Conservation (phyloP, 345 rosid species). For the Eucalyptus grandis region DNA sequence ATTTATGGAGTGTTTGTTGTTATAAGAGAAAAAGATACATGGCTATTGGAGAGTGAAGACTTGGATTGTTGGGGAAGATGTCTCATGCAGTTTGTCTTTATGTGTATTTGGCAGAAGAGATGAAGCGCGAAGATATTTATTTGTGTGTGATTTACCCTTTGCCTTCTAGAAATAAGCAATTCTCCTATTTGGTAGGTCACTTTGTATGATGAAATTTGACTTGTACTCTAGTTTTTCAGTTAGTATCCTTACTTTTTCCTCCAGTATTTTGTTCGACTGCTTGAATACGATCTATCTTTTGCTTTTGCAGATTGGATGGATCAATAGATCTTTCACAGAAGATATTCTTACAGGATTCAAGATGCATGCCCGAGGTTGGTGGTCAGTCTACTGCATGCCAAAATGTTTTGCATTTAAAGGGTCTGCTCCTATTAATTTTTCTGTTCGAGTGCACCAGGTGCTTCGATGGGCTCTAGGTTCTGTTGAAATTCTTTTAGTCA, state of each 20-base stretch:
- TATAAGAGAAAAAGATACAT: background rate
- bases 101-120: background rate
- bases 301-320: slow-evolving; percentile 75
- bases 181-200: background rate
- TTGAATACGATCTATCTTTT: background rate
- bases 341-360: slow-evolving; percentile 96
- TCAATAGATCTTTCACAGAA: slow-evolving; percentile 86
- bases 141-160: background rate
- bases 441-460: slow-evolving; percentile 89
- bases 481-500: slow-evolving; percentile 89
- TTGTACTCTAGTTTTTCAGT: background rate
- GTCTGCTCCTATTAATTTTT: slow-evolving; percentile 91
- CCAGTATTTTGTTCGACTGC: background rate
- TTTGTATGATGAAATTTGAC: background rate
- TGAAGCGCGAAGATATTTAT: background rate
- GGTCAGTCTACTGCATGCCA: slow-evolving; percentile 87
- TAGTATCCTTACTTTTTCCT: background rate
- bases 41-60: background rate
- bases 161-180: background rate
- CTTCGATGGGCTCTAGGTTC: slow-evolving; percentile 91
- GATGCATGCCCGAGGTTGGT: slow-evolving; percentile 96
- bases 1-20: background rate
- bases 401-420: slow-evolving; percentile 78
- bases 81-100: background rate
- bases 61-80: background rate